Base-by-base conservation (phyloP, 805 yeast genomes). In the Sugiyamaella chiloensis region DNA sequence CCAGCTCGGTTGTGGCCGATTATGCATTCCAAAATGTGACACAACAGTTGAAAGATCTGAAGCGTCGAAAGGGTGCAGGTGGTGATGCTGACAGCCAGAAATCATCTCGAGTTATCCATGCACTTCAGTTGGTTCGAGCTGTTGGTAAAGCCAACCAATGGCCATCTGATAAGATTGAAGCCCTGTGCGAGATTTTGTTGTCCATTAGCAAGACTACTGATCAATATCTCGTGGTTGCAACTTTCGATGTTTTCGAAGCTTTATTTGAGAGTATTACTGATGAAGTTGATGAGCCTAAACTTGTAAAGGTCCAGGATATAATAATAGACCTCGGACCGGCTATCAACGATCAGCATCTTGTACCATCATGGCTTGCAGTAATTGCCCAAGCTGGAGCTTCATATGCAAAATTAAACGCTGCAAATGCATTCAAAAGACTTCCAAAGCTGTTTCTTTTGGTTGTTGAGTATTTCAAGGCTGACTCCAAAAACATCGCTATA, bases 311-410 rank as follows among this genome's bases (percentile, higher is more conserved):
- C 8, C 69, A 88, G 50, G 79, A 84, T 56, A 77, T 86, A 39
- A 79, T 93, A 37, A 78, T 87, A 57, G 85, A 85, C 52, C 73
- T 90, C 60, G 83, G 81, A 56, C 99, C 99, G 3, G 75, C 96
- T 1, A 63, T 78, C 19, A 85, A 83, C 57, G 98, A 93, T 61
- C 74, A 83, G 24, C 90, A 88, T 63, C 74, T 93, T 55, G 88
- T 91, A 1, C 96, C 95, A 11, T 79, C 96, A 9, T 93, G 99
- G 99, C 75, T 89, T 35, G 96, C 97, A 1, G 95, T 90, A 17
- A 78, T 91, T 39, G 93, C 96, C 6, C 89, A 88, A 60, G 95
- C 91, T 40, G 69, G 78, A 40, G 67, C 75, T 2, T 70, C 84
- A 0, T 80, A 77, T 54, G 66, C 85, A 4, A 65, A 64, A n/a